These are phyloP conservation scores for Penicillium maclennaniae DNA, from an alignment of 495 filamentous ascomycete species.

Conservation along the genomic window DNA sequence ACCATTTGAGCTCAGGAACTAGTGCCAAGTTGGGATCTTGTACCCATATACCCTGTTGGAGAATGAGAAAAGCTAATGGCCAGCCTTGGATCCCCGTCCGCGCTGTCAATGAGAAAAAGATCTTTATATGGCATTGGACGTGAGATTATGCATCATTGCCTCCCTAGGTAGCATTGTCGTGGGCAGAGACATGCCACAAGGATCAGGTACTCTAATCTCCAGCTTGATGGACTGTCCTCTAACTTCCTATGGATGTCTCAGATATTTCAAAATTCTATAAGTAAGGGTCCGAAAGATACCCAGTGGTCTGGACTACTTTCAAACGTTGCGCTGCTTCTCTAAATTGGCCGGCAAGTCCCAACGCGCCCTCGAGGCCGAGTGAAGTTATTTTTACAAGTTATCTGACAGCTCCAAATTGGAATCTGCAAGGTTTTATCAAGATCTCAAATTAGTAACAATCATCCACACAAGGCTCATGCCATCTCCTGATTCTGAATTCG, in stretches of 20 bases:
- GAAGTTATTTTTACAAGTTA: neutral
- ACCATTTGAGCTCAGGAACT: too few relatives aligned
- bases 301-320: constrained; percentile 1
- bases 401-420: neutral
- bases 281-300: neutral
- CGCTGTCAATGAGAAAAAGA: too few relatives aligned
- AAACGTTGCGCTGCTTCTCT: neutral
- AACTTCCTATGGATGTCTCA: neutral
- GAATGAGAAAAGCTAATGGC: too few relatives aligned
- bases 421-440: neutral
- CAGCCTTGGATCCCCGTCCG: neutral
- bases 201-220: neutral
- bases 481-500: neutral
- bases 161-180: too few relatives aligned
- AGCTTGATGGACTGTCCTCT: neutral
- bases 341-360: neutral
- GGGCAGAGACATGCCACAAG: too few relatives aligned
- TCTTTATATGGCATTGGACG: neutral
- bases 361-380: neutral
- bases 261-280: neutral
- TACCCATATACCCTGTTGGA: too few relatives aligned
- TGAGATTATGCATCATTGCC: neutral
- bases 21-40: too few relatives aligned
- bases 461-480: neutral
- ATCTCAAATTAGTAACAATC: neutral